These are phyloP conservation scores for Aspergillus puulaauensis DNA, from an alignment of 2,329 filamentous ascomycete genomes.

Conservation along the genomic window DNA sequence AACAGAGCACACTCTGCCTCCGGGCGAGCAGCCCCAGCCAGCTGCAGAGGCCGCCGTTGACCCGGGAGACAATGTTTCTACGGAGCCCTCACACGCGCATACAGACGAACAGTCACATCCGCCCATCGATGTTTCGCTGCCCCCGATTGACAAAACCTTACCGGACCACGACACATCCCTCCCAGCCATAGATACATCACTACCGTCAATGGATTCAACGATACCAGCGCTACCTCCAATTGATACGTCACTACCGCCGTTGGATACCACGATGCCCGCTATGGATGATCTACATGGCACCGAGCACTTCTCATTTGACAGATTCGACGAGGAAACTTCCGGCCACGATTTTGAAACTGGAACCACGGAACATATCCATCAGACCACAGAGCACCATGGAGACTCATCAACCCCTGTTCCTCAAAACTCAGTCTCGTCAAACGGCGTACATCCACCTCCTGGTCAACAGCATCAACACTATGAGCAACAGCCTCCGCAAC, in stretches of 20 bases:
- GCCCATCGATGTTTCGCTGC: conserved; percentile 26
- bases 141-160: conserved; percentile 26
- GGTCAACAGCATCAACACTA: conserved; percentile 29
- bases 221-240: conserved; percentile 29
- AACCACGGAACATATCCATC: conserved; percentile 18
- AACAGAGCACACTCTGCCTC: conserved; percentile 18
- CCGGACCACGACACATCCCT: conserved; percentile 28
- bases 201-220: conserved; percentile 31
- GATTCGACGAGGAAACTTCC: conserved; percentile 10
- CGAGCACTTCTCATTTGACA: conserved; percentile 15
- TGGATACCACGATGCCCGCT: conserved; percentile 25
- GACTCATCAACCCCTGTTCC: conserved; percentile 39
- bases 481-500: conserved; percentile 12
- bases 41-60: conserved; percentile 15
- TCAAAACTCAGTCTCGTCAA: conserved; percentile 47
- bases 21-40: conserved; percentile 19
- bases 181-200: conserved; percentile 26
- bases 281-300: conserved; percentile 15
- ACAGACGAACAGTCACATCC: neutral
- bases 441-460: conserved; percentile 29
- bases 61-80: conserved; percentile 2
- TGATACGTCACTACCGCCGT: conserved; percentile 29
- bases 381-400: conserved; percentile 21
- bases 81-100: neutral
- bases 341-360: conserved; percentile 4